Base-by-base conservation (phyloP, 2,329 filamentous ascomycete species). In the Aspergillus jensenii region DNA sequence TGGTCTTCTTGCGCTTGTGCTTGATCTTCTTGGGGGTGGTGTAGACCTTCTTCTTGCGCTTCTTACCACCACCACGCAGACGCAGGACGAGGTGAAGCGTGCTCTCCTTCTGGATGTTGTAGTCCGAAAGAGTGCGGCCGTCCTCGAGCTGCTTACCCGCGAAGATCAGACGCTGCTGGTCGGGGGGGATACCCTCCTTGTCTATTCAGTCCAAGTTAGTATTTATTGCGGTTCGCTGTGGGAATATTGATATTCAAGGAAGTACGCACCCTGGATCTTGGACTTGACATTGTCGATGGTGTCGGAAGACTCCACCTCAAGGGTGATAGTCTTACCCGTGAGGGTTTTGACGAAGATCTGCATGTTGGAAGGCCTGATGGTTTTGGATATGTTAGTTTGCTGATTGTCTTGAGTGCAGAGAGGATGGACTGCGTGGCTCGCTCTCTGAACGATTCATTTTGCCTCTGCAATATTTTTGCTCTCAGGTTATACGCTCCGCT, bases 1-100 rank as follows among this genome's bases (percentile, higher is more conserved):
- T 99, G 88, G 90, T 96, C 93, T 99, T 99, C 92, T 98, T 99
- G 86, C 92, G 90, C 93, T 99, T 99, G 90, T 99, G 95, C 95
- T 99, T 99, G 90, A 99, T 99, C 92, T 99, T 99, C 93, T 99
- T 99, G 81, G 95, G 95, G 76, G 95, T 99, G 80, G 91, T 98
- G 90, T 99, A 99, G 73, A 99, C 95, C 93, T 99, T 99, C 92
- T 96, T 96, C 91, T 99, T 99, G 83, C 96, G 89, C 91, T 98
- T 97, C 92, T 99, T 99, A 79, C 82, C 93, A 82, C 93, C 95
- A 87, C 95, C 95, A 87, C 93, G 95, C 64, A 99, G 92, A 79
- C 95, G 91, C 74, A 99, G 89, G 74, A 99, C 95, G 73, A 98
- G 85, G 84, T 99, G 95, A 70, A 99, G 92, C 74, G 95, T 99